These are phyloP conservation scores for Daldinia sp. DNA, from an alignment of 2,329 filamentous ascomycete genomes.

Conservation along the genomic window DNA sequence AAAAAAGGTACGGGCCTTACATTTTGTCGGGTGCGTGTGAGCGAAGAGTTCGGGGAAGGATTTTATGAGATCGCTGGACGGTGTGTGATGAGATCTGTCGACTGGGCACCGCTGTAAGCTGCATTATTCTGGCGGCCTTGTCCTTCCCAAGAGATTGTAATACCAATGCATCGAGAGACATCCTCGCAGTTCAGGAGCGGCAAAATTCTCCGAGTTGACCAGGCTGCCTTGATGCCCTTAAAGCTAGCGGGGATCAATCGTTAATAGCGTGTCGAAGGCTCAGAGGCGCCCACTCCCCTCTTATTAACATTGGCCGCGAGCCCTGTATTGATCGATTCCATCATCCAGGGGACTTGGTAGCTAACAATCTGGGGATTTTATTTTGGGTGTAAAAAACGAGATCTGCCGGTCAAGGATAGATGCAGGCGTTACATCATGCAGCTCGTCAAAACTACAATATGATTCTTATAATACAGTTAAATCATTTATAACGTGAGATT, in stretches of 20 bases:
- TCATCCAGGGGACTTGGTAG: slow-evolving; percentile 29
- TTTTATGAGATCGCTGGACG: slow-evolving; percentile 31
- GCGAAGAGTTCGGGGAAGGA: slow-evolving; percentile 10
- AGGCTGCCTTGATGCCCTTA: slow-evolving; percentile 32
- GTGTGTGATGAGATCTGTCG: slow-evolving; percentile 39
- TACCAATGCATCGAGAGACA: slow-evolving; percentile 35
- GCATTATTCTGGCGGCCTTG: slow-evolving; percentile 25
- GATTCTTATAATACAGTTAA: neutral
- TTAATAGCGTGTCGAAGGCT: slow-evolving; percentile 34
- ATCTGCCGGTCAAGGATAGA: slow-evolving; percentile 43
- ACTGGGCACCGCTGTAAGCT: slow-evolving; percentile 41
- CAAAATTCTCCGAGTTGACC: slow-evolving; percentile 45
- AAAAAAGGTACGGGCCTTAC: slow-evolving; percentile 32
- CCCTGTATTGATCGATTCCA: slow-evolving; percentile 40
- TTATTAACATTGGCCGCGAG: slow-evolving; percentile 28
- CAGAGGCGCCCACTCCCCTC: slow-evolving; percentile 35
- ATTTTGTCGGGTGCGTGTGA: slow-evolving; percentile 29
- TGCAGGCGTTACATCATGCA: slow-evolving; percentile 43
- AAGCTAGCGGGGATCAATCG: slow-evolving; percentile 41
- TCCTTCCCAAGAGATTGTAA: slow-evolving; percentile 30
- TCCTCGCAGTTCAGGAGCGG: slow-evolving; percentile 36
- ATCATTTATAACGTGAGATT: neutral
- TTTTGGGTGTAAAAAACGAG: slow-evolving; percentile 34
- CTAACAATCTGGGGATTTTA: slow-evolving; percentile 40
- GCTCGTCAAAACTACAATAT: slow-evolving; percentile 31